These are phyloP conservation scores for Apiospora malaysiana DNA, from an alignment of 2,329 filamentous ascomycete genomes.

Conservation along the genomic window DNA sequence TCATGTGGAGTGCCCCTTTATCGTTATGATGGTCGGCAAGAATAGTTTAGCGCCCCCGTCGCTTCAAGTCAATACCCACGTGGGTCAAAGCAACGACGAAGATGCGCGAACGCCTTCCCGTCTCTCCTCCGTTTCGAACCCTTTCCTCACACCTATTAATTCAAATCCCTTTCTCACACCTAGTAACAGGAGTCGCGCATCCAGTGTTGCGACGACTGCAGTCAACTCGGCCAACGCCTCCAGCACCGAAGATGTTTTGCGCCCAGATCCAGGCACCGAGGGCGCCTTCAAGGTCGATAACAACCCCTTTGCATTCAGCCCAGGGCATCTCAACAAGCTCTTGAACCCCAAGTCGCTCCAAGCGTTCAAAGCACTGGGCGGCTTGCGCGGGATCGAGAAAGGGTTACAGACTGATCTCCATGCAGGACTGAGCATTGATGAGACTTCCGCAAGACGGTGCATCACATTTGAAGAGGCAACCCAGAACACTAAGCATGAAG, in stretches of 20 bases:
- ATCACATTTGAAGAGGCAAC: slow-evolving; percentile 40
- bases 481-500: slow-evolving; percentile 32
- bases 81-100: slow-evolving; percentile 35
- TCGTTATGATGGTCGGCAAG: neutral
- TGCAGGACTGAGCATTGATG: slow-evolving; percentile 72
- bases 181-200: slow-evolving; percentile 37
- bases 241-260: slow-evolving; percentile 56
- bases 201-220: slow-evolving; percentile 33
- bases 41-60: slow-evolving; percentile 36
- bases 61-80: slow-evolving; percentile 35
- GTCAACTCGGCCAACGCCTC: slow-evolving; percentile 24
- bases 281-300: slow-evolving; percentile 70
- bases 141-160: slow-evolving; percentile 38
- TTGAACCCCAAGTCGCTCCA: slow-evolving; percentile 76
- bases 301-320: slow-evolving; percentile 76
- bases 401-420: slow-evolving; percentile 69
- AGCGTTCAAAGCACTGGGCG: slow-evolving; percentile 74
- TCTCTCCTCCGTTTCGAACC: slow-evolving; percentile 39
- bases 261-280: slow-evolving; percentile 74
- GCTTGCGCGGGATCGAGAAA: slow-evolving; percentile 70
- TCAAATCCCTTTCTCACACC: slow-evolving; percentile 37
- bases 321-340: slow-evolving; percentile 75
- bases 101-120: slow-evolving; percentile 37
- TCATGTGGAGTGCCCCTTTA: neutral
- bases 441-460: slow-evolving; percentile 48